Evolutionary conservation across 1,139 yeast species (phyloP).

Genomic region (Blastobotrys indianensis): DNA sequence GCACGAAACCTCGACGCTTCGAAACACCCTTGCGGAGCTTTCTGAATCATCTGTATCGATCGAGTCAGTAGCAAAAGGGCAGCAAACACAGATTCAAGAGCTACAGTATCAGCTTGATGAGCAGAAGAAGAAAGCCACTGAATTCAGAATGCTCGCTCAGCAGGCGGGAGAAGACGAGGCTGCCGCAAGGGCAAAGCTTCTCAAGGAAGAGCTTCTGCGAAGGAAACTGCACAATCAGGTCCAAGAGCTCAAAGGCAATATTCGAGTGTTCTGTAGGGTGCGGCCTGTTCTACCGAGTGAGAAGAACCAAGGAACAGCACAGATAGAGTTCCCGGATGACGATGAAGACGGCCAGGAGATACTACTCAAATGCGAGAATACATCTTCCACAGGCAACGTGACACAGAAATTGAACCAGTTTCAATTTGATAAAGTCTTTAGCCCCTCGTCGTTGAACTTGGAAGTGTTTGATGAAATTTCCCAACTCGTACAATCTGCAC

Average conservation of each 20-base stretch:
- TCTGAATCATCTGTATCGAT: conserved; percentile 17
- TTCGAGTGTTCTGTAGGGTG: conserved; percentile 83
- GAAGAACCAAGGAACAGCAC: conserved; percentile 24
- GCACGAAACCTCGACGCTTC: conserved; percentile 28
- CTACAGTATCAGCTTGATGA: conserved; percentile 19
- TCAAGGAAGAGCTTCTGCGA: conserved; percentile 49
- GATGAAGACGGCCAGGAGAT: conserved; percentile 47
- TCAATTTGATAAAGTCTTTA: conserved; percentile 75
- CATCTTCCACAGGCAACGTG: conserved; percentile 23
- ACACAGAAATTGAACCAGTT: conserved; percentile 41
- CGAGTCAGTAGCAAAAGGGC: conserved; percentile 18
- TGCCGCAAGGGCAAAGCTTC: conserved; percentile 31
- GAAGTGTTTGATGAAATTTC: conserved; percentile 79
- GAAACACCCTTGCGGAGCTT: conserved; percentile 16
- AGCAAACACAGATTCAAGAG: conserved; percentile 21
- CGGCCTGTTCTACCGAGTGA: conserved; percentile 47
- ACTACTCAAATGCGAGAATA: conserved; percentile 23
- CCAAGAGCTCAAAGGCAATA: conserved; percentile 87
- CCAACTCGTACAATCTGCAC: conserved; percentile 79
- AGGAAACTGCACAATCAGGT: conserved; percentile 66
- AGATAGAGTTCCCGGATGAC: conserved; percentile 46
- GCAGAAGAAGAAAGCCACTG: conserved; percentile 15
- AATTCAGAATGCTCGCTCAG: conserved; percentile 16
- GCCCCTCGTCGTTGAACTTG: conserved; percentile 45
- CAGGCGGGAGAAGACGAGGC: conserved; percentile 22